Evolutionary conservation across 116 monocot genomes (phyloP), one percentile per base, ranked within the genome.

Genomic region (Posidonia oceanica): DNA sequence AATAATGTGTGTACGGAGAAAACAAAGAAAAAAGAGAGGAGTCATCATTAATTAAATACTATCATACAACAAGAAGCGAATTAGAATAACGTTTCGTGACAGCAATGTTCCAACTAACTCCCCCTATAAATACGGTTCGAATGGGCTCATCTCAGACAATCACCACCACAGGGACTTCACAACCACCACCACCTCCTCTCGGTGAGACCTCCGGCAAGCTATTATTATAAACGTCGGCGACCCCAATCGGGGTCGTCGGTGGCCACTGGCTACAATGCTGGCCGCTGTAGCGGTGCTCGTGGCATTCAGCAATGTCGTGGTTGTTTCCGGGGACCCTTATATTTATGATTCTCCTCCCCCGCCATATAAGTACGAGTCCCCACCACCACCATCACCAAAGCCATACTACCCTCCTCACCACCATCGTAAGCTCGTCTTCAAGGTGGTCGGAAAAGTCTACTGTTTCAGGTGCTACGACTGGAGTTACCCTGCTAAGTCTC

Each of bases 371-470:
- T 61, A 61, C 3, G 14, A 61, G 14, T 61, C 61, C 0, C 61
- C 61, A 13, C 61, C 61, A 0, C 61, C 61, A 0, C 61, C 61
- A n/a, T n/a, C n/a, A n/a, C n/a, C n/a, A n/a, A n/a, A n/a, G n/a
- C n/a, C n/a, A n/a, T n/a, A 79, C 75, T 36, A 75, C 67, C 67
- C 70, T 54, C 76, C 76, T 12, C 74, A 55, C 7, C 20, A 80
- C 71, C 67, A 76, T 18, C 48, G 73, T 60, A 36, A 69, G 22
- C 74, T 40, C 22, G 59, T 66, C 3, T 52, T 82, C 14, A 78
- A 75, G 72, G 82, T 82, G 20, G 71, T 82, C 52, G 82, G 82
- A 16, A 64, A 78, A 53, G 82, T 82, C 5, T 82, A 78, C 63
- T 82, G 82, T 67, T 75, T 75, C 51, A 68, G 69, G 57, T 79